A percentile compares a stretch with the other conserved stretches of the same genome.
phyloP scores from a whole-genome alignment of 1,139 yeast genomes.

The Pichia terricola region DNA sequence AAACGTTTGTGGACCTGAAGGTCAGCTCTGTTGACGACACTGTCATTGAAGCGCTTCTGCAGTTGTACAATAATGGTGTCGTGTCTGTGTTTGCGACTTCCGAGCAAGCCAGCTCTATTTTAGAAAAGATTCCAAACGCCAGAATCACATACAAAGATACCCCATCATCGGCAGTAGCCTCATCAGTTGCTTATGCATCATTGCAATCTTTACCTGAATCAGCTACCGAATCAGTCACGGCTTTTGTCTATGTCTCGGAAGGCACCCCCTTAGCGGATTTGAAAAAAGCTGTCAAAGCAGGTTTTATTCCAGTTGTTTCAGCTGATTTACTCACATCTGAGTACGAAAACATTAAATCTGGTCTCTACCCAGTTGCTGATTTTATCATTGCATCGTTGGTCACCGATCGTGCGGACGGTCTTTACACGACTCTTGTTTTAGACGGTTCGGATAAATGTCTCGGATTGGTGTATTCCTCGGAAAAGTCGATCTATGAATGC shows the following conservation, averaged over 20 bases:
- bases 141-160: slow-evolving; percentile 40
- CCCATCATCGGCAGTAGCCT: slow-evolving; percentile 7
- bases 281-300: slow-evolving; percentile 15
- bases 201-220: slow-evolving; percentile 7
- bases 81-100: slow-evolving; percentile 34
- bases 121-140: slow-evolving; percentile 45
- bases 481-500: slow-evolving; percentile 73
- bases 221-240: neutral
- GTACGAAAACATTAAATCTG: slow-evolving; percentile 20
- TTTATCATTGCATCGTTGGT: slow-evolving; percentile 47
- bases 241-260: slow-evolving; percentile 2
- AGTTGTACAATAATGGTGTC: slow-evolving; percentile 62
- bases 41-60: slow-evolving; percentile 28
- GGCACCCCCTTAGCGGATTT: slow-evolving; percentile 1
- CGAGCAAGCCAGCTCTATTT: slow-evolving; percentile 28
- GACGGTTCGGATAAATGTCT: slow-evolving; percentile 57
- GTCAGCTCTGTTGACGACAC: slow-evolving; percentile 11
- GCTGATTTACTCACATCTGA: slow-evolving; percentile 36
- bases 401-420: slow-evolving; percentile 82
- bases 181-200: slow-evolving; percentile 20
- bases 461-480: slow-evolving; percentile 87
- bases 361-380: slow-evolving; percentile 34
- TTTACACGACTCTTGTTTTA: slow-evolving; percentile 77
- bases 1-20: slow-evolving; percentile 17
- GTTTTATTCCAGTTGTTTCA: slow-evolving; percentile 42